Evolutionary conservation across 768 basidiomycete species (phyloP).

Genomic region (Clavaria fumosa): DNA sequence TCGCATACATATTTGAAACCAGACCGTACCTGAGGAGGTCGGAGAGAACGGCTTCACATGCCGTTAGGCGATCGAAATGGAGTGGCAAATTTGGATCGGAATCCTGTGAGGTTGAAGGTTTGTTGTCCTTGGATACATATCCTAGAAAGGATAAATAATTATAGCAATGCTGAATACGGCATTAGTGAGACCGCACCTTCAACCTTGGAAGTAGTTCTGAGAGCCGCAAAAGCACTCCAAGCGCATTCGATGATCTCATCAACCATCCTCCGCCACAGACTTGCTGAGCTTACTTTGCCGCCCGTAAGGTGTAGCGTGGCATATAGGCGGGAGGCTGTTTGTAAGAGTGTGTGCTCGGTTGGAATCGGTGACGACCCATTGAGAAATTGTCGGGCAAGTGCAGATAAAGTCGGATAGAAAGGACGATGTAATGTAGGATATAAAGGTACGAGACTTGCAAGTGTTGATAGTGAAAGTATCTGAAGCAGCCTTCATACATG

Average conservation of each 20-base stretch:
- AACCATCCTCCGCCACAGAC: slow-evolving; percentile 59
- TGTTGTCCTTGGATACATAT: too few species aligned
- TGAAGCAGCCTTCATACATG: slow-evolving; percentile 7
- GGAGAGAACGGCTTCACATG: slow-evolving; percentile 32
- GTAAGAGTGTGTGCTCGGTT: slow-evolving; percentile 23
- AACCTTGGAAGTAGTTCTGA: slow-evolving; percentile 45
- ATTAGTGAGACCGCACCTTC: slow-evolving; percentile 33
- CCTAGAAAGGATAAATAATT: too few species aligned
- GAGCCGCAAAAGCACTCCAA: slow-evolving; percentile 40
- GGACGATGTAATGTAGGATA: slow-evolving; percentile 57
- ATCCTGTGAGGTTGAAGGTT: too few species aligned
- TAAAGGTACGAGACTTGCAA: slow-evolving; percentile 39
- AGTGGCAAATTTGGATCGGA: too few species aligned
- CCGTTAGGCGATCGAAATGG: slow-evolving; percentile 45
- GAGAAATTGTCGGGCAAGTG: slow-evolving; percentile 39
- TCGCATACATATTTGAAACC: slow-evolving; percentile 6
- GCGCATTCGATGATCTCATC: slow-evolving; percentile 54
- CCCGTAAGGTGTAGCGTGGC: slow-evolving; percentile 52
- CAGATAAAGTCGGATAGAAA: slow-evolving; percentile 34
- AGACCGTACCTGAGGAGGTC: slow-evolving; percentile 36
- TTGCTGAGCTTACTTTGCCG: slow-evolving; percentile 62
- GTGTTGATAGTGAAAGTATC: slow-evolving; percentile 33
- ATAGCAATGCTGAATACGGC: too few species aligned
- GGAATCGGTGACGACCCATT: slow-evolving; percentile 35
- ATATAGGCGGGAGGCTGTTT: slow-evolving; percentile 42